Base-by-base conservation (phyloP, 2,329 filamentous ascomycete species). In the Mycogone perniciosa region DNA sequence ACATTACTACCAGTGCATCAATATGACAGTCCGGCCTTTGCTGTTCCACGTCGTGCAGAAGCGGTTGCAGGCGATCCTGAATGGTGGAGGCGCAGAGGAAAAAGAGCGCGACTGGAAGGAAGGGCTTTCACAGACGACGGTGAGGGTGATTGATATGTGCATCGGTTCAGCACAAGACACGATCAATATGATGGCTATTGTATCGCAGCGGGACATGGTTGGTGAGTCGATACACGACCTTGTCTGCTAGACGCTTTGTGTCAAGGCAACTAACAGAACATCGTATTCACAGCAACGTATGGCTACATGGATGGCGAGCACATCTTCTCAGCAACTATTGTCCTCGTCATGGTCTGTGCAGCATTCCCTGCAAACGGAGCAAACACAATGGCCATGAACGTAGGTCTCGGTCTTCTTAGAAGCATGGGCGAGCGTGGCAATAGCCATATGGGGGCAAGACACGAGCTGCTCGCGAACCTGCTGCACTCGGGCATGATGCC, bases 241-340 rank as follows among this genome's bases (percentile, higher is more conserved):
- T 7, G 9, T 29, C 10, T 10, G 4, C 4, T 20, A 11, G 11
- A 13, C 26, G 27, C 5, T 9, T 9, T 27, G 26, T 9, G 11
- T 8, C 4, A 11, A 8, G 2, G 2, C 38, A 13, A 31, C 47
- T 44, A 20, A 50, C 30, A 6, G 29, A 7, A 13, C 34, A 9
- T 35, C 5, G 40, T 48, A 71, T 6, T 2, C 5, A 5, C 31
- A 58, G 75, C 77, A 20, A 80, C 76, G 0, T 80, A 77, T 56
- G 77, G 77, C 27, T 81, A 78, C 59, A 76, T 80, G 67, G 77
- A 81, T 52, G 73, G 75, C 11, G 77, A 81, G 53, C 77, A 80
- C 56, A 70, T 73, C 27, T 79, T 80, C 56, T 77, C 74, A 0
- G 76, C 77, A 1, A 71, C 76, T 8, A 70, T 80, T 8, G 68